Conservation (phyloP, 139 green algal genomes). For the Nannochloris sp. region DNA sequence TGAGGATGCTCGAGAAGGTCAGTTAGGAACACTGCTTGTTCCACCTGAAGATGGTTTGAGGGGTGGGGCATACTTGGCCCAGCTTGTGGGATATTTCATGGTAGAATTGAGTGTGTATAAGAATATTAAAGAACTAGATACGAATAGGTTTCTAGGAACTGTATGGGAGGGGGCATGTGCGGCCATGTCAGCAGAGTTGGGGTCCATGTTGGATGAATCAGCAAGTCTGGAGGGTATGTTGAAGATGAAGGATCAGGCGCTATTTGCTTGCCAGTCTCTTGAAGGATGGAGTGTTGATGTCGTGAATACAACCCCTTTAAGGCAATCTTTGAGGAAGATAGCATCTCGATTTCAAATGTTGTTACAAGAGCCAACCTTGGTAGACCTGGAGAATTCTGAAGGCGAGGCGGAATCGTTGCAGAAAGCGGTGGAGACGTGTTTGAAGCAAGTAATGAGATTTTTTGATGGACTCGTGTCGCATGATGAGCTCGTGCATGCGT, state of each 20-base stretch:
- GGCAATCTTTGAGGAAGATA: no score
- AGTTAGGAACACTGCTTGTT: neutral
- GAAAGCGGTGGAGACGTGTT: neutral
- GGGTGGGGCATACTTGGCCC: neutral
- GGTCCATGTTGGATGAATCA: conserved; percentile 3
- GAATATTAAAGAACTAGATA: neutral
- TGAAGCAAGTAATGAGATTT: neutral
- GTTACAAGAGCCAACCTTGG: no score
- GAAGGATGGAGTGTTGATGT: neutral
- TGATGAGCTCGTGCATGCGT: neutral
- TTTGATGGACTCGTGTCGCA: conserved; percentile 2
- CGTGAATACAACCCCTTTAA: no score
- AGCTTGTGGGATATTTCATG: conserved; percentile 13
- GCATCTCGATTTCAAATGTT: no score
- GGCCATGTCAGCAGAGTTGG: neutral
- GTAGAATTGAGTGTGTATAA: neutral
- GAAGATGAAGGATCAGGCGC: neutral
- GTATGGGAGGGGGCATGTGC: conserved; percentile 8
- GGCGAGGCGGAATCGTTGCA: neutral
- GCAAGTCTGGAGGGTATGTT: neutral
- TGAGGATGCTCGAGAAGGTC: neutral
- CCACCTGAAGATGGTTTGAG: conserved; percentile 5
- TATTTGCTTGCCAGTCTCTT: conserved; percentile 5
- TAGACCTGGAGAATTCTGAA: neutral
- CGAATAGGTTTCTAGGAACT: neutral